Evolutionary conservation across 352 stramenopile species (phyloP).

Genomic region (Halophytophthora batemanensis): DNA sequence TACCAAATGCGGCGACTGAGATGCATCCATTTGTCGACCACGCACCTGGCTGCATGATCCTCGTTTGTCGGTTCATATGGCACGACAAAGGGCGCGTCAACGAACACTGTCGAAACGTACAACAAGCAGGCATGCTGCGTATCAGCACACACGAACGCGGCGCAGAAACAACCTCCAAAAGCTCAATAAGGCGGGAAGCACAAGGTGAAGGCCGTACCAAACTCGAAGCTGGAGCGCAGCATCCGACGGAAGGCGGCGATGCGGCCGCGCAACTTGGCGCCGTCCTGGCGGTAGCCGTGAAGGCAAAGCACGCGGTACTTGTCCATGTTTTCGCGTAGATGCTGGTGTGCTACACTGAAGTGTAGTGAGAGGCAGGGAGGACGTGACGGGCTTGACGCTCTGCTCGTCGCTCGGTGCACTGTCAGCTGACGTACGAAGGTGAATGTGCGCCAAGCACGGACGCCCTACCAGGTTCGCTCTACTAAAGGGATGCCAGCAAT

Average conservation of each 20-base stretch:
- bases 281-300: slow-evolving; percentile 81
- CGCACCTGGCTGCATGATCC: slow-evolving; percentile 44
- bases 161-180: too few species aligned
- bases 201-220: slow-evolving; percentile 40
- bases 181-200: neutral
- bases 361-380: neutral
- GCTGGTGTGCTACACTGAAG: neutral
- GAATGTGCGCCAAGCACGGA: slow-evolving; percentile 1
- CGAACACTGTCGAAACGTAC: slow-evolving; percentile 43
- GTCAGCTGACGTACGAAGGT: slow-evolving; percentile 2
- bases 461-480: slow-evolving; percentile 5
- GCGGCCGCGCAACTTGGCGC: slow-evolving; percentile 62
- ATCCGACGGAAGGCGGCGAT: slow-evolving; percentile 68
- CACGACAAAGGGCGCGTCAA: slow-evolving; percentile 73
- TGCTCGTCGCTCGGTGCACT: too few species aligned
- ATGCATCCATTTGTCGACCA: neutral
- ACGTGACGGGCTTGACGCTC: too few species aligned
- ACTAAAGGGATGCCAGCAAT: slow-evolving; percentile 5
- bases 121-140: too few species aligned
- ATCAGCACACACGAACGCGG: too few species aligned
- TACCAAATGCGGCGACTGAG: neutral
- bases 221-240: slow-evolving; percentile 80
- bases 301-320: slow-evolving; percentile 83
- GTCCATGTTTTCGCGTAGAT: slow-evolving; percentile 7
- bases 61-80: slow-evolving; percentile 62